Evolutionary conservation across 495 filamentous ascomycete genomes (phyloP).

Genomic region (Aspergillus bertholletiae): DNA sequence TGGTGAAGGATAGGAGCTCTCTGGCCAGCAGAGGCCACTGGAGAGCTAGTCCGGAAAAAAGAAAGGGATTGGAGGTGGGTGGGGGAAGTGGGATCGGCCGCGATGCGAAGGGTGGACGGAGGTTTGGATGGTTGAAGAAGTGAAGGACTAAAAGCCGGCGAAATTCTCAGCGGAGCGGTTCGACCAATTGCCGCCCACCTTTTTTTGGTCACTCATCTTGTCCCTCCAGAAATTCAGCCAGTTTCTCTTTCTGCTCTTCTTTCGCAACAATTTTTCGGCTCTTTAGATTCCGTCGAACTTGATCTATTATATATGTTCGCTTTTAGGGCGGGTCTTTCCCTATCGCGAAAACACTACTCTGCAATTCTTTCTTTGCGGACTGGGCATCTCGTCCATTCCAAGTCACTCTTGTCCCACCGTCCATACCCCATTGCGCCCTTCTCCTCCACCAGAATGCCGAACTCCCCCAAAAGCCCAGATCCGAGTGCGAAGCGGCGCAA

Average conservation of each 20-base stretch:
- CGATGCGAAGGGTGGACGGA: constrained; percentile 3
- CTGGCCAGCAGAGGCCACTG: constrained; percentile 26
- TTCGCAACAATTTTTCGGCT: neutral
- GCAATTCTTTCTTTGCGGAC: constrained; percentile 1
- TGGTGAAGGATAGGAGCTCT: constrained; percentile 30
- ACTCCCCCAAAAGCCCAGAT: constrained; percentile 23
- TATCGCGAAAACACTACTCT: constrained; percentile 6
- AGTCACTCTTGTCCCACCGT: constrained; percentile 8
- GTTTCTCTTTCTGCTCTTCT: constrained; percentile 3
- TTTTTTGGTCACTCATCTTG: constrained; percentile 5
- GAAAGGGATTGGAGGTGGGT: constrained; percentile 11
- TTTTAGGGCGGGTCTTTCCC: constrained; percentile 6
- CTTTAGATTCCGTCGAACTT: neutral
- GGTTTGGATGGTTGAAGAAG: constrained; percentile 4
- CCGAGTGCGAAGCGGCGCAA: constrained; percentile 47
- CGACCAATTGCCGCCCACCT: constrained; percentile 21
- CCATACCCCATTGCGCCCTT: constrained; percentile 15
- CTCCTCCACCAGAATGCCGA: constrained; percentile 27
- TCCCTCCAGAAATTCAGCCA: neutral
- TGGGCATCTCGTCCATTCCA: constrained; percentile 2
- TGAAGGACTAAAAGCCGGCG: constrained; percentile 1
- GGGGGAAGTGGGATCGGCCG: constrained; percentile 11
- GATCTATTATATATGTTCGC: constrained; percentile 8
- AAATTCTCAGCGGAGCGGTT: constrained; percentile 25
- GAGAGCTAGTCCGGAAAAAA: constrained; percentile 14